Conservation (phyloP, 2,329 filamentous ascomycete species). For the Scedosporium apiospermum region DNA sequence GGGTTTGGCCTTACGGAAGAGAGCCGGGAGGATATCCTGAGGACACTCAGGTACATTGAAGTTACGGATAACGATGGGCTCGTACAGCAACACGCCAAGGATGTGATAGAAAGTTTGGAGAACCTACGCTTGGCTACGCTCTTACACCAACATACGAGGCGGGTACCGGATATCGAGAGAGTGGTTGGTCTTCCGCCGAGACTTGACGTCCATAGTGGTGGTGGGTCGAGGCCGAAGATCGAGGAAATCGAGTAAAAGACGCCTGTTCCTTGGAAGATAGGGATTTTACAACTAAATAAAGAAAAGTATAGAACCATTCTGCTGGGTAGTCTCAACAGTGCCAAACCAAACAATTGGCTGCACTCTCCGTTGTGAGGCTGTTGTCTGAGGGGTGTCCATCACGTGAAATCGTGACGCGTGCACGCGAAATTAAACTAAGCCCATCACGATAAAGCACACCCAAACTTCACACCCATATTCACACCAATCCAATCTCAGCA, state of each 20-base stretch:
- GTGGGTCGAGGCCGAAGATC: constrained; percentile 29
- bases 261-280: not conserved
- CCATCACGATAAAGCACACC: not conserved
- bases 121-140: constrained; percentile 48
- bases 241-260: constrained; percentile 49
- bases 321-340: not conserved
- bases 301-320: not conserved
- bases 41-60: constrained; percentile 54
- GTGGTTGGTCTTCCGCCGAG: constrained; percentile 13
- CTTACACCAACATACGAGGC: constrained; percentile 25
- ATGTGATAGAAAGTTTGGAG: constrained; percentile 58
- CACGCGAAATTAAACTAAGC: not conserved
- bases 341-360: too few species aligned
- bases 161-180: constrained; percentile 23
- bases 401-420: not conserved
- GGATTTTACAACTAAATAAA: too few species aligned
- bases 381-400: not conserved
- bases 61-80: constrained; percentile 59
- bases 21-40: constrained; percentile 51
- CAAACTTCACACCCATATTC: not conserved
- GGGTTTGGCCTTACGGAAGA: constrained; percentile 44
- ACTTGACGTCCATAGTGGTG: constrained; percentile 11
- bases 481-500: too few species aligned
- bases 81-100: constrained; percentile 55
- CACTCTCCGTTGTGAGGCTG: not conserved